phyloP scores from a whole-genome alignment of 768 basidiomycete genomes.

The Punctularia strigosozonata region DNA sequence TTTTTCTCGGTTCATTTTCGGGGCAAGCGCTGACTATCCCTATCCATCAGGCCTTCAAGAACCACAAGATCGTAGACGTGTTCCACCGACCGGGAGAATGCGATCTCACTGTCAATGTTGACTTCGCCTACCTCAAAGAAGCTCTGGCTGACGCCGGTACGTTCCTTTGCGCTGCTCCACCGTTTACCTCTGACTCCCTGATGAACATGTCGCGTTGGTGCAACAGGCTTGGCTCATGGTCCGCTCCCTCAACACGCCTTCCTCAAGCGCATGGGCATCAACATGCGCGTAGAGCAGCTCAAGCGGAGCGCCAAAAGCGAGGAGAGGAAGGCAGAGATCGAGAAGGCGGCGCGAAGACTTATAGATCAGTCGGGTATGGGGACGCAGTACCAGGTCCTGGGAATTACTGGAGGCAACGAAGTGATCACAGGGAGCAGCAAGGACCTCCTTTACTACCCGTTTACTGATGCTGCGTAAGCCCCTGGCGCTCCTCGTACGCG shows the following conservation, averaged over 20 bases:
- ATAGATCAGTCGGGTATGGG: slow-evolving; percentile 83
- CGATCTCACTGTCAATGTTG: slow-evolving; percentile 94
- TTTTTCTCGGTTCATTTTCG: background rate
- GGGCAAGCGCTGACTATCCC: background rate
- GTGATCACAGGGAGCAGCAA: slow-evolving; percentile 16
- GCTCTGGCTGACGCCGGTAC: slow-evolving; percentile 55
- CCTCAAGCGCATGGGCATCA: slow-evolving; percentile 67
- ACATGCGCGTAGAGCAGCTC: slow-evolving; percentile 52
- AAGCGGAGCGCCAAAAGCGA: slow-evolving; percentile 34
- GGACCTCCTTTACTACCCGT: too few relatives aligned
- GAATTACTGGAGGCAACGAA: slow-evolving; percentile 22
- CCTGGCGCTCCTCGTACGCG: too few relatives aligned
- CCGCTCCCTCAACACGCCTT: slow-evolving; percentile 70
- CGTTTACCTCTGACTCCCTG: background rate
- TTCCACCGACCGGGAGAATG: slow-evolving; percentile 80
- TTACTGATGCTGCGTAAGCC: too few relatives aligned
- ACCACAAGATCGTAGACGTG: slow-evolving; percentile 74
- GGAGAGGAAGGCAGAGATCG: slow-evolving; percentile 42
- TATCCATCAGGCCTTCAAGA: slow-evolving; percentile 66
- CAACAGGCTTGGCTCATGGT: slow-evolving; percentile 39
- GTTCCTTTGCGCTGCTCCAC: slow-evolving; percentile 11
- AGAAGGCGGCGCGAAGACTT: slow-evolving; percentile 53
- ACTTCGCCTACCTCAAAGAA: slow-evolving; percentile 83
- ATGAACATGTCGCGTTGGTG: too few relatives aligned
- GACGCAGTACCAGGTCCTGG: slow-evolving; percentile 73